Evolutionary conservation across 768 basidiomycete species (phyloP).

Genomic region (Gelatoporia subvermispora): DNA sequence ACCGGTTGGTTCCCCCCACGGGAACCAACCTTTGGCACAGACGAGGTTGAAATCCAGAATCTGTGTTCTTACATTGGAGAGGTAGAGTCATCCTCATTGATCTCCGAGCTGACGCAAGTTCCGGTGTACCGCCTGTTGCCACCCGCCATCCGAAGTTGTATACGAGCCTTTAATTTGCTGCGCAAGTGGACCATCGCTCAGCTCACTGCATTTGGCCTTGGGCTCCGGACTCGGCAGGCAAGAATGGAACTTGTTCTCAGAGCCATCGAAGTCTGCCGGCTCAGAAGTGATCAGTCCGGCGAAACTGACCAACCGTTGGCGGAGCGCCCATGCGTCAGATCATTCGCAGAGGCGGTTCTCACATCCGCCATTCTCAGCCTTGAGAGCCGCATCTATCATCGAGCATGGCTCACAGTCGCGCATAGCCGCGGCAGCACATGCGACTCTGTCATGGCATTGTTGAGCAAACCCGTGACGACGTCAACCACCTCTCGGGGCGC

Average conservation of each 20-base stretch:
- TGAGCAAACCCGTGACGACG: constrained; percentile 47
- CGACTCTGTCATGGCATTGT: constrained; percentile 55
- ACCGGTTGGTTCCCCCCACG: constrained; percentile 71
- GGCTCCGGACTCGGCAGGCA: constrained; percentile 56
- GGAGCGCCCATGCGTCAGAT: constrained; percentile 65
- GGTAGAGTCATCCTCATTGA: constrained; percentile 65
- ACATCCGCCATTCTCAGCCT: constrained; percentile 73
- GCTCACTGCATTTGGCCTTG: constrained; percentile 59
- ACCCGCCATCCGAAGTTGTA: constrained; percentile 68
- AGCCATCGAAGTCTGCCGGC: constrained; percentile 69
- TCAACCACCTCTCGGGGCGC: constrained; percentile 41
- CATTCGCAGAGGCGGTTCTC: constrained; percentile 75
- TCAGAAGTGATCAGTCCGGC: constrained; percentile 39
- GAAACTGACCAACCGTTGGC: constrained; percentile 32
- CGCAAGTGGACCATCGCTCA: constrained; percentile 77
- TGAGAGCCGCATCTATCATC: constrained; percentile 71
- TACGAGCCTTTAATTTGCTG: constrained; percentile 70
- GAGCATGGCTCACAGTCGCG: constrained; percentile 78
- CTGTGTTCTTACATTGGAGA: constrained; percentile 72
- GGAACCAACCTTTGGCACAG: constrained; percentile 50
- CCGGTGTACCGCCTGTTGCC: constrained; percentile 70
- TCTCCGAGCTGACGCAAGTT: constrained; percentile 68
- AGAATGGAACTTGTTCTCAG: constrained; percentile 71
- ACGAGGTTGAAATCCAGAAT: constrained; percentile 72
- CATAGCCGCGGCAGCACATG: constrained; percentile 52